Base-by-base conservation (phyloP, 2,329 filamentous ascomycete genomes). In the Neoascochyta sp. region DNA sequence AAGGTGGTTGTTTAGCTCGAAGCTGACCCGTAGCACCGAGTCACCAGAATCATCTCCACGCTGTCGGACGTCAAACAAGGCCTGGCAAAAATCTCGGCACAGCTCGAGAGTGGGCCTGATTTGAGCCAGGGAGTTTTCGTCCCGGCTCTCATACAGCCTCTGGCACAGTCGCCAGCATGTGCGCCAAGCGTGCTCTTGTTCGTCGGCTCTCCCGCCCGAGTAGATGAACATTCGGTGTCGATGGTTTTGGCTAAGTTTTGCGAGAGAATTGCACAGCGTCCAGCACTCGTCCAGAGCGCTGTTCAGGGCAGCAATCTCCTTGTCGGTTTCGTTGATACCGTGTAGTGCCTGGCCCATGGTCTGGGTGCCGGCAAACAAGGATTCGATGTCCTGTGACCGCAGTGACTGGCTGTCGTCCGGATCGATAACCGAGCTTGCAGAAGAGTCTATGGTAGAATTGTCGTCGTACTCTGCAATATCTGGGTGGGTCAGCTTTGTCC, bases 141-240 rank as follows among this genome's bases (percentile, higher is more conserved):
- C 80, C 29, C 81, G 76, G 44, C 82, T 86, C 39, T 88, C 78
- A 57, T 95, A 95, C 3, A 96, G 74, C 35, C 84, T 83, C 57
- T 94, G 86, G 56, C 89, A 96, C 14, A 96, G 69, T 49, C 83
- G 84, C 90, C 89, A 96, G 64, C 89, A 96, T 40, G 83, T 85
- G 60, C 85, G 87, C 90, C 89, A 95, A 0, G 89, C 88, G 49
- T 83, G 82, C 57, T 94, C 86, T 54, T 94, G 85, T 16, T 82
- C 77, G 45, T 87, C 82, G 1, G 83, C 81, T 8, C 78, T 81
- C 15, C 52, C 50, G 9, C 80, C 81, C 1, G 83, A 81, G 47
- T 76, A 83, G 58, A 78, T 80, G 61, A 92, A 90, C 17, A 88
- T 81, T 12, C 85, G 75, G 47, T 86, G 77, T 16, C 87, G 79